Percentiles rank a stretch among this genome's conserved stretches.
Evolutionary conservation across 169 alveolate genomes (phyloP).

Genomic region (Plasmodium gallinaceum): DNA sequence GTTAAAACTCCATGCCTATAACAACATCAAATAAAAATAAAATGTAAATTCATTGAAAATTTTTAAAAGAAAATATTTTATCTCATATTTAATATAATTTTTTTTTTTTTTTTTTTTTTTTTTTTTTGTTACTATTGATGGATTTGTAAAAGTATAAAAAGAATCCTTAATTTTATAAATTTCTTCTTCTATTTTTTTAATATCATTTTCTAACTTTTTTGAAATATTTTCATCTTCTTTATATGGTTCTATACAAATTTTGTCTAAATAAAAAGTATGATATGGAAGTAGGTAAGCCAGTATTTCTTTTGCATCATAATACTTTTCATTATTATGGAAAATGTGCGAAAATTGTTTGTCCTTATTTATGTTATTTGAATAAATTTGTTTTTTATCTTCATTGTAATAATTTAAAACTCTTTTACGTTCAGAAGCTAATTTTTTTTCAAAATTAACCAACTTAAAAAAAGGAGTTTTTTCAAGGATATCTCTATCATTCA

Average conservation of each 20-base stretch:
- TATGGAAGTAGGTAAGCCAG: conserved; percentile 59
- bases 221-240: conserved; percentile 10
- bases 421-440: conserved; percentile 43
- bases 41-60: background rate
- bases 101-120: background rate
- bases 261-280: conserved; percentile 54
- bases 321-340: conserved; percentile 38
- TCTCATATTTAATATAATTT: background rate
- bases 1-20: conserved; percentile 59
- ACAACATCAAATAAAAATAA: background rate
- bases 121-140: conserved; percentile 26
- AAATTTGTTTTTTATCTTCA: conserved; percentile 60
- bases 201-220: conserved; percentile 16
- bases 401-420: conserved; percentile 47
- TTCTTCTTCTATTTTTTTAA: conserved; percentile 27
- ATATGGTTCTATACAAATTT: conserved; percentile 25
- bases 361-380: conserved; percentile 37
- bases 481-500: conserved; percentile 16
- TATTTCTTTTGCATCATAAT: conserved; percentile 66
- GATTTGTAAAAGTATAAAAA: conserved; percentile 25
- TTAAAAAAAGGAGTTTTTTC: conserved; percentile 60
- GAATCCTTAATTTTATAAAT: conserved; percentile 34
- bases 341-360: conserved; percentile 69
- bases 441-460: conserved; percentile 54
- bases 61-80: background rate